Evolutionary conservation across 108 stramenopile species (phyloP), one percentile per base, ranked within the genome.

Genomic region (Cylindrotheca closterium): DNA sequence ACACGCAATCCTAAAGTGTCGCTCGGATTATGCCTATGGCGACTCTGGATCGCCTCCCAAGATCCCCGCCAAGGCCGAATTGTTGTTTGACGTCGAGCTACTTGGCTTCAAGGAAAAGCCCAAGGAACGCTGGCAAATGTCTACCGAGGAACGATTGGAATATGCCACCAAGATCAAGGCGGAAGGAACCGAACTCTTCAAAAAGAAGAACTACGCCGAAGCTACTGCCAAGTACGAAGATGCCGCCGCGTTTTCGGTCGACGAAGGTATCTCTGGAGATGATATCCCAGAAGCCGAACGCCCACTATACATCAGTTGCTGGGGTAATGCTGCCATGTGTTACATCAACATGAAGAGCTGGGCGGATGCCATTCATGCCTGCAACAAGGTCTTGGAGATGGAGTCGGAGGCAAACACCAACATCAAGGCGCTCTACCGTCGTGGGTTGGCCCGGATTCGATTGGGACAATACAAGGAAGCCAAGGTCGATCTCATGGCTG

Each of bases 61-160:
- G 26, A 98, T 98, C 67, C 95, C 96, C 4, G 76, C 79, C 3
- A 77, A 90, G 65, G 81, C 96, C 7, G 83, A 80, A 22, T 65
- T 99, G 32, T 72, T 81, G 33, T 99, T 98, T 67, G 99, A 99
- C 49, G 96, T 99, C 3, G 99, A 99, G 66, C 70, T 99, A 15
- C 57, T 99, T 2, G 81, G 70, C 45, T 93, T 98, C 73, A 65
- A 87, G 42, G 93, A 92, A 76, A 91, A 89, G 62, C 74, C 75
- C 8, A 93, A 91, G 68, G 80, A 94, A 73, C 81, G 74, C 51
- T 92, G 87, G 90, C 85, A 91, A 78, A 85, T 96, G 86, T 72
- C 74, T 27, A 64, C 72, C 33, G 87, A 87, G 50, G 96, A 98
- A 68, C 77, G 88, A 29, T 64, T 95, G 55, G 79, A 71, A 32